Base-by-base conservation (phyloP, 2,329 filamentous ascomycete genomes). In the Penicillium griseofulvum region DNA sequence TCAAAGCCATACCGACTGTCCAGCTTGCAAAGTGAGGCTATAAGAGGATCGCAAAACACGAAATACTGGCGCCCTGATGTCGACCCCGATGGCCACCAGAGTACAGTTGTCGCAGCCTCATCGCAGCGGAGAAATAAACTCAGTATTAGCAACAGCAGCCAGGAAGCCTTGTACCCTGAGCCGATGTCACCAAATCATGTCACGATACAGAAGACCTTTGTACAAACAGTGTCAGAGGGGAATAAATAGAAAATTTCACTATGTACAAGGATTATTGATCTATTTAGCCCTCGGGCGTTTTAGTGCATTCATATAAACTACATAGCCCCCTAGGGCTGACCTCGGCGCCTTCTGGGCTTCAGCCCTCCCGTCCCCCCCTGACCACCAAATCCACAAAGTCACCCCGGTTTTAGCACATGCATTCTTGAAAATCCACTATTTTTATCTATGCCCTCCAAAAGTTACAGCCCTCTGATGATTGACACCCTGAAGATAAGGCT, bases 11-110 rank as follows among this genome's bases (percentile, higher is more conserved):
- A 53, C 11, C 44, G 48, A 29, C 29, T 50, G 14, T 57, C 52
- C 17, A 47, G 44, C 19, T n/a, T 54, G 16, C 41, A 41, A 12
- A 55, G 48, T 11, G 47, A 52, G 6, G 28, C 33, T 5, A 22
- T 50, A 24, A 51, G 50, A 37, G 29, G 16, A 14, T 28, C 43
- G 6, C 44, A 24, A 11, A 41, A 50, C 19, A 55, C 57, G 2
- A 53, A 42, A 28, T 55, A 55, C 38, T 59, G 57, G 57, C 33
- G 57, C 8, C 57, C 57, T 38, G 57, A 59, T 29, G 42, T 59
- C 7, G 45, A 52, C 17, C 33, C 17, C 19, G 44, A 57, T 5
- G 41, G 45, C 9, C 31, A 28, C 12, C 52, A 39, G 26, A 31
- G 29, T 31, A 33, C 56, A 16, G 22, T 49, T 3, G 49, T 57